phyloP scores from a whole-genome alignment of 176 grass and related monocot genomes.

The Oryza punctata region DNA sequence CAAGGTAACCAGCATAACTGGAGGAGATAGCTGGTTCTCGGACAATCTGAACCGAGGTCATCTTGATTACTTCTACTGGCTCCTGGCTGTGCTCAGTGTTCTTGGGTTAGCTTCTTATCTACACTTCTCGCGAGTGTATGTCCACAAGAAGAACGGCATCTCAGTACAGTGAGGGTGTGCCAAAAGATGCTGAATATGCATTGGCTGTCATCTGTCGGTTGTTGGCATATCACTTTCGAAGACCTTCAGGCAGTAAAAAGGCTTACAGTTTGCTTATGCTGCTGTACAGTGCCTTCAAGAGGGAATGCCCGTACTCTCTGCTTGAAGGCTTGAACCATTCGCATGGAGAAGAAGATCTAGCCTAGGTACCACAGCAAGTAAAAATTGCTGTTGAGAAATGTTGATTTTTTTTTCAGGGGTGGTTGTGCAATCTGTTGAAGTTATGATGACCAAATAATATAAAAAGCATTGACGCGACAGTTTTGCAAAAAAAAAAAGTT shows the following conservation, averaged over 20 bases:
- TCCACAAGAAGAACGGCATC: constrained; percentile 40
- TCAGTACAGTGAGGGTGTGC: constrained; percentile 10
- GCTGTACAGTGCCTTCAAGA: too few relatives aligned
- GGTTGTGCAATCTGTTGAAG: too few relatives aligned
- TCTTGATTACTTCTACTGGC: constrained; percentile 70
- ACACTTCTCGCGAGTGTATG: constrained; percentile 40
- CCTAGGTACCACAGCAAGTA: too few relatives aligned
- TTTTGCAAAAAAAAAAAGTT: too few relatives aligned
- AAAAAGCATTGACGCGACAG: too few relatives aligned
- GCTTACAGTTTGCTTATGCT: neutral
- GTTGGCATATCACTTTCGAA: neutral
- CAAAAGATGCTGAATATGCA: neutral
- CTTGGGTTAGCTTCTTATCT: constrained; percentile 44
- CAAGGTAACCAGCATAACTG: constrained; percentile 32
- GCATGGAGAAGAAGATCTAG: too few relatives aligned
- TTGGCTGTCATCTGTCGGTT: neutral
- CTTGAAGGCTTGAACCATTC: too few relatives aligned
- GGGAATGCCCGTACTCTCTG: too few relatives aligned
- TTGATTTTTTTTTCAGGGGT: too few relatives aligned
- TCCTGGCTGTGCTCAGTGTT: constrained; percentile 47
- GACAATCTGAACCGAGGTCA: constrained; percentile 52
- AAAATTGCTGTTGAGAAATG: too few relatives aligned
- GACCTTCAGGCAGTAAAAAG: neutral
- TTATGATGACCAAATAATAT: too few relatives aligned
- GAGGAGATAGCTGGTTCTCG: constrained; percentile 59